Conservation (phyloP, 495 filamentous ascomycete genomes). For the Penicillium samsonianum region DNA sequence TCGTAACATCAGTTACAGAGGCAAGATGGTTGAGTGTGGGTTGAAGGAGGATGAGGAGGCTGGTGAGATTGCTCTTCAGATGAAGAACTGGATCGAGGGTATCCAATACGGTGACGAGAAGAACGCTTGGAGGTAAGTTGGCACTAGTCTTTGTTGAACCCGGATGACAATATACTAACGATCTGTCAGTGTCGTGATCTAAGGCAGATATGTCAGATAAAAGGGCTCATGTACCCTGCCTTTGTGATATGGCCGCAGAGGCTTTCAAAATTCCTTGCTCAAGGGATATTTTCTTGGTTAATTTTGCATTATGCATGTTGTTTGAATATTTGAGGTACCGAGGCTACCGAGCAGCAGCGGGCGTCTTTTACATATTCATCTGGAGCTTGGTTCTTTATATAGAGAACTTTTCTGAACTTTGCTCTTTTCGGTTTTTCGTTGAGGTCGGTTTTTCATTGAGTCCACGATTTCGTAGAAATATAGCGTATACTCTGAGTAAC, state of each 20-base stretch:
- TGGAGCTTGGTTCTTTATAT: constrained; percentile 5
- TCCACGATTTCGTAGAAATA: not conserved
- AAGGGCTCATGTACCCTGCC: constrained; percentile 7
- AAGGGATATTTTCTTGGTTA: not conserved
- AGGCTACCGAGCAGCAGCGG: not conserved
- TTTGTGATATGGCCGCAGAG: constrained; percentile 6
- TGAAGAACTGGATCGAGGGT: constrained; percentile 96
- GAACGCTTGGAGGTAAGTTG: constrained; percentile 73
- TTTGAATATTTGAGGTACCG: not conserved
- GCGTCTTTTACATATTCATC: constrained; percentile 9
- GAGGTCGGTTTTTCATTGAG: too few species aligned
- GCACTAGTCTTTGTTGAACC: not conserved
- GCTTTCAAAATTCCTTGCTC: not conserved
- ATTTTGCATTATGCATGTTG: constrained; percentile 10
- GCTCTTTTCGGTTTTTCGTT: not conserved
- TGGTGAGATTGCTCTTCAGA: constrained; percentile 75
- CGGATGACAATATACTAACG: constrained; percentile 18
- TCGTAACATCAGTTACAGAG: constrained; percentile 81
- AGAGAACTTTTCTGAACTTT: constrained; percentile 6
- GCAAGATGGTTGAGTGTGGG: constrained; percentile 74
- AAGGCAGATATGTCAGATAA: constrained; percentile 8
- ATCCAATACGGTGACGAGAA: constrained; percentile 93
- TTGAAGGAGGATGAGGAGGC: constrained; percentile 77
- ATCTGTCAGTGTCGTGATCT: constrained; percentile 31
- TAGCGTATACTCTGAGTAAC: not conserved